phyloP scores from a whole-genome alignment of 1,284 basidiomycete species.

The Malassezia dermatis region DNA sequence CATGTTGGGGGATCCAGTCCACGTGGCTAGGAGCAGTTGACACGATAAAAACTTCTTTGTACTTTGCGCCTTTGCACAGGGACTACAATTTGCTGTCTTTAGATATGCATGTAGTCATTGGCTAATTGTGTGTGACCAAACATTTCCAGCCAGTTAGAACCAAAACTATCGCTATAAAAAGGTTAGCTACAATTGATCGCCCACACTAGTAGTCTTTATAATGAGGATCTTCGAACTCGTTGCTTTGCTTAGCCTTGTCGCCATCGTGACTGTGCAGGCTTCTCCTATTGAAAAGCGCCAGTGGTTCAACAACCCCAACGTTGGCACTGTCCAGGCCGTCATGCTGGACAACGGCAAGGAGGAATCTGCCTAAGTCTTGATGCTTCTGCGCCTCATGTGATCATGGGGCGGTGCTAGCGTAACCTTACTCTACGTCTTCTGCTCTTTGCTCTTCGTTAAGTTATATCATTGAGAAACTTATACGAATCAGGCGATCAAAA shows the following conservation, averaged over 20 bases:
- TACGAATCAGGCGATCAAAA: too few relatives aligned
- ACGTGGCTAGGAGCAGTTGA: too few relatives aligned
- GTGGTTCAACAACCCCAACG: not conserved
- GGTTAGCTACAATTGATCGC: not conserved
- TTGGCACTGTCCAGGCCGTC: not conserved
- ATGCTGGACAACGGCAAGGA: not conserved
- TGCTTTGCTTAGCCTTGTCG: not conserved
- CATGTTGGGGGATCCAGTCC: not conserved
- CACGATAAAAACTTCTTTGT: too few relatives aligned
- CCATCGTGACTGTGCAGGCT: not conserved
- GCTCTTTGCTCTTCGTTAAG: too few relatives aligned
- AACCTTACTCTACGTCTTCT: too few relatives aligned
- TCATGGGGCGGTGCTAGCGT: not conserved
- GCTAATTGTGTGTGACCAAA: not conserved
- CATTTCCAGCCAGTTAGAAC: not conserved
- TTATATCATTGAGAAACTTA: too few relatives aligned
- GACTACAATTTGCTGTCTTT: not conserved
- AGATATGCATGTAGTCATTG: not conserved
- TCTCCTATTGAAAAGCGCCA: not conserved
- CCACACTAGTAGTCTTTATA: not conserved
- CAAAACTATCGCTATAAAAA: not conserved
- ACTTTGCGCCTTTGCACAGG: too few relatives aligned
- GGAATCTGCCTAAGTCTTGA: not conserved
- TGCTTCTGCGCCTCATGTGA: not conserved
- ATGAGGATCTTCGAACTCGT: not conserved